A percentile compares a stretch with the other conserved stretches of the same genome.
Conservation (phyloP, 345 rosid genomes). For the Bruguiera sexangula region DNA sequence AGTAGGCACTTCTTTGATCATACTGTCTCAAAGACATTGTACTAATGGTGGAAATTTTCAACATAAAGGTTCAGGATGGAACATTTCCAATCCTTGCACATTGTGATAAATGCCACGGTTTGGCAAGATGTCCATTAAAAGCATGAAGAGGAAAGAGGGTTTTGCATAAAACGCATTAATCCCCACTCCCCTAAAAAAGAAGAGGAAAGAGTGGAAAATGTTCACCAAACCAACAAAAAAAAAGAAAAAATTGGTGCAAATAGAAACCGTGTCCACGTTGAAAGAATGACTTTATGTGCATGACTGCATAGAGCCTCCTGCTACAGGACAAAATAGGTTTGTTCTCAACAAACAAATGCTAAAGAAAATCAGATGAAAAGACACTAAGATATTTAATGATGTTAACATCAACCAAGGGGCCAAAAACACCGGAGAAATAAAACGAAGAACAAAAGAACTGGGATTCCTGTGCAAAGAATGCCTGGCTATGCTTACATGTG, state of each 20-base stretch:
- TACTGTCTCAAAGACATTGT: too few relatives aligned
- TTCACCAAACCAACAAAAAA: too few relatives aligned
- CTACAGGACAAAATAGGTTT: background rate
- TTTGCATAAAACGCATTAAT: too few relatives aligned
- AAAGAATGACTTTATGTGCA: background rate
- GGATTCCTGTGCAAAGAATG: constrained; percentile 62
- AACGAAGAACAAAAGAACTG: constrained; percentile 35
- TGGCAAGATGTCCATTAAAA: too few relatives aligned
- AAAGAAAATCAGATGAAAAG: constrained; percentile 4
- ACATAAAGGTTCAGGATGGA: too few relatives aligned
- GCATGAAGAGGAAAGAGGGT: too few relatives aligned
- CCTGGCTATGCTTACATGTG: constrained; percentile 18
- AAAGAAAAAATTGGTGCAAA: background rate
- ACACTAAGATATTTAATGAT: constrained; percentile 3
- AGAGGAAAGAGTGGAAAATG: background rate
- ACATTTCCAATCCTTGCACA: too few relatives aligned
- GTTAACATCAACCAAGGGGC: constrained; percentile 15
- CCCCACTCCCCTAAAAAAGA: too few relatives aligned
- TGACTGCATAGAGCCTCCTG: background rate
- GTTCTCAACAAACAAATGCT: background rate
- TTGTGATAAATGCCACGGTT: too few relatives aligned
- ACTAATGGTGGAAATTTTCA: too few relatives aligned
- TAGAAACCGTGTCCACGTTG: background rate
- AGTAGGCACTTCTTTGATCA: too few relatives aligned
- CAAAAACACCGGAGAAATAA: constrained; percentile 32